phyloP scores from a whole-genome alignment of 371 early-diverging fungal species.

The Smittium mucronatum region DNA sequence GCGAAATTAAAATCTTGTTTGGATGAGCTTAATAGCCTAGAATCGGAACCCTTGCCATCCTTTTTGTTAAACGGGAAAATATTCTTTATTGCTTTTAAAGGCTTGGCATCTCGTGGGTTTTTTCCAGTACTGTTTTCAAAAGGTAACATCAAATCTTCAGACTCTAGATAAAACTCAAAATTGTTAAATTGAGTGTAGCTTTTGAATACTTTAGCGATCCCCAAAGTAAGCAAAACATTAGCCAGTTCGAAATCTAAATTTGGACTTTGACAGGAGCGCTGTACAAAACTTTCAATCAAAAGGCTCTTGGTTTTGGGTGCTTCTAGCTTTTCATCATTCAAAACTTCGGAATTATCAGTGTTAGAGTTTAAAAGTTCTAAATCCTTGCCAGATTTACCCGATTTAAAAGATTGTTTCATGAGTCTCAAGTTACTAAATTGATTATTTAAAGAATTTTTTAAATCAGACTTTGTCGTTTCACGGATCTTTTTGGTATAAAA shows the following conservation, averaged over 20 bases:
- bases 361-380: too few species aligned
- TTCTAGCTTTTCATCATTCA: too few species aligned
- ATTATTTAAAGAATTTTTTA: constrained; percentile 17
- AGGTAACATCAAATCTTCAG: constrained; percentile 4
- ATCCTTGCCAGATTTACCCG: too few species aligned
- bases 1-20: constrained; percentile 25
- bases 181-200: neutral
- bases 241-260: constrained; percentile 6
- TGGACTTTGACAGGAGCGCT: neutral
- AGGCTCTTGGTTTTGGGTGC: too few species aligned
- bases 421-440: too few species aligned
- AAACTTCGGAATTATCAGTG: too few species aligned
- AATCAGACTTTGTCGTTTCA: constrained; percentile 1
- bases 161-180: constrained; percentile 1
- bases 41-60: constrained; percentile 23
- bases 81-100: neutral
- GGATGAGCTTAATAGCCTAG: constrained; percentile 27
- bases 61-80: constrained; percentile 17
- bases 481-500: neutral
- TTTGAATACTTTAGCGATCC: neutral
- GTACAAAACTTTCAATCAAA: neutral
- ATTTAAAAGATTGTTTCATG: too few species aligned
- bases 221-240: constrained; percentile 7
- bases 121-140: neutral
- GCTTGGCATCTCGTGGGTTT: neutral